These are phyloP conservation scores for Chalaropsis thielavioides DNA, from an alignment of 2,329 filamentous ascomycete genomes.

Conservation along the genomic window DNA sequence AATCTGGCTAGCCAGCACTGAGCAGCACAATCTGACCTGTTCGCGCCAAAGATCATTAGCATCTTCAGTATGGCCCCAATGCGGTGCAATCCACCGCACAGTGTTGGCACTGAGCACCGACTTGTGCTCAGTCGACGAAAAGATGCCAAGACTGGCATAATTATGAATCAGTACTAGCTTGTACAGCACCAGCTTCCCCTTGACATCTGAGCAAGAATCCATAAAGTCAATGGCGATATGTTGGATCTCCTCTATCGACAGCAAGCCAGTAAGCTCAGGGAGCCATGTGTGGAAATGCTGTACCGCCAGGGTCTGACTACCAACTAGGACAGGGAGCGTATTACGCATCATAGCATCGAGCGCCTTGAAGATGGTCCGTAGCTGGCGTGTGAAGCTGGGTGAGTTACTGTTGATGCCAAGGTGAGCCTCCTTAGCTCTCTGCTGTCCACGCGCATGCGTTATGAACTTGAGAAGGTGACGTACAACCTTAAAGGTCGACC, in stretches of 20 bases:
- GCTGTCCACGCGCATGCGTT: slow-evolving; percentile 71
- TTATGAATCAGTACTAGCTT: slow-evolving; percentile 88
- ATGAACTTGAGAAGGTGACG: slow-evolving; percentile 90
- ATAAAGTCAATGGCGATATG: slow-evolving; percentile 88
- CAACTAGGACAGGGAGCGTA: slow-evolving; percentile 68
- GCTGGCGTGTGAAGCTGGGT: slow-evolving; percentile 61
- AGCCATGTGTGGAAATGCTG: slow-evolving; percentile 97
- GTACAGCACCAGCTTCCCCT: slow-evolving; percentile 82
- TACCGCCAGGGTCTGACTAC: slow-evolving; percentile 85
- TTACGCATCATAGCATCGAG: slow-evolving; percentile 84
- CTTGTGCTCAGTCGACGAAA: slow-evolving; percentile 62
- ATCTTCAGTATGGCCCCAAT: slow-evolving; percentile 67
- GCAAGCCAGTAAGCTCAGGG: slow-evolving; percentile 67
- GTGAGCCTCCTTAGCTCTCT: slow-evolving; percentile 74
- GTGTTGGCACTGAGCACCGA: slow-evolving; percentile 65
- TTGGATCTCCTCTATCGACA: slow-evolving; percentile 71
- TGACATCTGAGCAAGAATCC: slow-evolving; percentile 74
- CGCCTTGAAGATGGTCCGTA: slow-evolving; percentile 78
- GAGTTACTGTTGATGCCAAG: slow-evolving; percentile 69
- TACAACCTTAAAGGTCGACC: slow-evolving; percentile 89
- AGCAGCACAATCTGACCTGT: slow-evolving; percentile 85
- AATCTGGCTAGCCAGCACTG: slow-evolving; percentile 75
- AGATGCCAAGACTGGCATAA: slow-evolving; percentile 69
- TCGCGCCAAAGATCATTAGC: slow-evolving; percentile 80
- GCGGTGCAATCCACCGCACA: slow-evolving; percentile 77